These are phyloP conservation scores for Diaporthe citrichinensis DNA, from an alignment of 2,329 filamentous ascomycete genomes.

Conservation along the genomic window DNA sequence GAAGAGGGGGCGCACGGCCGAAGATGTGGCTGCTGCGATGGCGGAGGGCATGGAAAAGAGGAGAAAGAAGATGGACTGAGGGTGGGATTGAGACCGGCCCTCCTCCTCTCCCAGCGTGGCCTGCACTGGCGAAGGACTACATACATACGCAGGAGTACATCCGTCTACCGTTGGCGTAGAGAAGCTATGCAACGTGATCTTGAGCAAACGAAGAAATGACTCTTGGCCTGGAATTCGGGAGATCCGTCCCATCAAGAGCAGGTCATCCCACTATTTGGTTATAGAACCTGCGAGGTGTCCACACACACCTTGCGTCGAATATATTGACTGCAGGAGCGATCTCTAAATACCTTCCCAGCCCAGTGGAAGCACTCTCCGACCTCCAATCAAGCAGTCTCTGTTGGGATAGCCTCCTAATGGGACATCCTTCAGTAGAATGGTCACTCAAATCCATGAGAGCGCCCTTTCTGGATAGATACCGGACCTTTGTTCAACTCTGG, in stretches of 20 bases:
- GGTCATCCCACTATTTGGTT: background rate
- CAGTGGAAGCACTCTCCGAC: background rate
- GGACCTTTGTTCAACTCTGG: background rate
- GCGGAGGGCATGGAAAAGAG: slow-evolving; percentile 57
- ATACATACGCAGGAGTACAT: background rate
- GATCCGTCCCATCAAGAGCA: background rate
- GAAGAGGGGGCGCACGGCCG: slow-evolving; percentile 45
- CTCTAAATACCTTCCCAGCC: background rate
- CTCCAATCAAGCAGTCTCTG: background rate
- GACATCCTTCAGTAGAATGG: too few relatives aligned
- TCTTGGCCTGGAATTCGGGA: background rate
- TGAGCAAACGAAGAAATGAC: background rate
- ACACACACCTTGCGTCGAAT: background rate
- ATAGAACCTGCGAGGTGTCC: background rate
- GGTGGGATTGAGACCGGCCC: too few relatives aligned
- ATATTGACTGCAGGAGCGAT: background rate
- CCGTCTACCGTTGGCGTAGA: background rate
- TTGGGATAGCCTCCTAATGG: background rate
- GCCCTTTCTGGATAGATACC: background rate
- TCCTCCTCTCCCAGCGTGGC: background rate
- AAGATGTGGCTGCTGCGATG: slow-evolving; percentile 68
- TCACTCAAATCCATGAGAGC: background rate
- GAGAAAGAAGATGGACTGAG: slow-evolving; percentile 45
- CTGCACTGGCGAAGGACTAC: background rate
- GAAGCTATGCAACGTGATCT: background rate